Percentiles rank a stretch among this genome's conserved stretches.
Conservation (phyloP, 1,284 basidiomycete species). For the Sporisorium graminicola region DNA sequence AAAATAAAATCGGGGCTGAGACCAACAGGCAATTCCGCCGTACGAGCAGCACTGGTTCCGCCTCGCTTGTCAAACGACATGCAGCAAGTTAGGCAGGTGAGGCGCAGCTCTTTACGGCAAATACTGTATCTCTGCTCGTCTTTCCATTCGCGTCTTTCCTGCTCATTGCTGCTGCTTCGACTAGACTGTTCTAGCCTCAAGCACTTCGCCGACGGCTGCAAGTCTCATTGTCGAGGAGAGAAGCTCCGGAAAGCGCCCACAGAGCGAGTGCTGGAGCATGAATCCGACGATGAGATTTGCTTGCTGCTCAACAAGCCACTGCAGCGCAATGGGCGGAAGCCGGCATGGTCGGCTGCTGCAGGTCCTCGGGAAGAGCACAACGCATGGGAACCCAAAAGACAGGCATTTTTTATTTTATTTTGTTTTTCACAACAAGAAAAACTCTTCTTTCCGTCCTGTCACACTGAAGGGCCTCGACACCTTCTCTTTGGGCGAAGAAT, state of each 20-base stretch:
- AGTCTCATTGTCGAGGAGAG: not conserved
- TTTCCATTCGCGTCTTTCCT: not conserved
- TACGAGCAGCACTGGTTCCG: conserved; percentile 1
- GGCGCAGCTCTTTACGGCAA: not conserved
- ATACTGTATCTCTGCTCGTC: too few species aligned
- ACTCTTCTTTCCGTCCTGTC: not conserved
- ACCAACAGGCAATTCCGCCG: conserved; percentile 3
- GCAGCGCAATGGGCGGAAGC: not conserved
- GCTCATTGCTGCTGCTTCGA: too few species aligned
- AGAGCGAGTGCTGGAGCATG: not conserved
- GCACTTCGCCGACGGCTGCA: not conserved
- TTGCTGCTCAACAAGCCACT: not conserved
- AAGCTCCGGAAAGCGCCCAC: too few species aligned
- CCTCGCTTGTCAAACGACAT: conserved; percentile 12
- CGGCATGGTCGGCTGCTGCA: not conserved
- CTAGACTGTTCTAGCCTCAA: too few species aligned
- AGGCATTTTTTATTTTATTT: too few species aligned
- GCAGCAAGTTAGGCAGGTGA: conserved; percentile 16
- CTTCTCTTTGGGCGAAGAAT: not conserved
- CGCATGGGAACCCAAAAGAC: not conserved
- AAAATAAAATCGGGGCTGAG: not conserved
- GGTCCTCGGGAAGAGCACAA: not conserved
- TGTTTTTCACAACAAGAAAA: too few species aligned
- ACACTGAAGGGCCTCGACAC: not conserved
- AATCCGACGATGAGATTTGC: not conserved